A percentile compares a stretch with the other conserved stretches of the same genome.
These are phyloP conservation scores for Malassezia pachydermatis DNA, from an alignment of 1,284 basidiomycete species.

Conservation along the genomic window DNA sequence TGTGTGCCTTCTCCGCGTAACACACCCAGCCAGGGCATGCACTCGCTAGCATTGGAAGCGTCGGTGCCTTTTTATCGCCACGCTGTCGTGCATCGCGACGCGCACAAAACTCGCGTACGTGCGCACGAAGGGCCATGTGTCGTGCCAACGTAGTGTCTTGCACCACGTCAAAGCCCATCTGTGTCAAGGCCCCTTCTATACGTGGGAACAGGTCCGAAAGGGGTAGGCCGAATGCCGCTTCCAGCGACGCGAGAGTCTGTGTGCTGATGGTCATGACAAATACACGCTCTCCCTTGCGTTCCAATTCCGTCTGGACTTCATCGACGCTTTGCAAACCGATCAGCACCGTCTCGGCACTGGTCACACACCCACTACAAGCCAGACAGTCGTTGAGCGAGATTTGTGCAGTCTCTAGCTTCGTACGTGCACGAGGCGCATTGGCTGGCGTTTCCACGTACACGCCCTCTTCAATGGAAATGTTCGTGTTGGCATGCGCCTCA, in stretches of 20 bases:
- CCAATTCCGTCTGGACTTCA: conserved; percentile 60
- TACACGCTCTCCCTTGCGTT: conserved; percentile 12
- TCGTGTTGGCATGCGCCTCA: conserved; percentile 52
- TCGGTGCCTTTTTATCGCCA: conserved; percentile 21
- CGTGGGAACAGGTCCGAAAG: conserved; percentile 48
- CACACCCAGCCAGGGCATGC: conserved; percentile 99
- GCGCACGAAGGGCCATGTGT: conserved; percentile 72
- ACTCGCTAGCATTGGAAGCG: conserved; percentile 79
- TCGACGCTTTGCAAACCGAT: conserved; percentile 93
- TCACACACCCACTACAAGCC: conserved; percentile 92
- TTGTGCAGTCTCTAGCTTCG: conserved; percentile 56
- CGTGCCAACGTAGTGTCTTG: conserved; percentile 92
- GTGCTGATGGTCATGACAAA: conserved; percentile 56
- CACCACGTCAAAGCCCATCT: conserved; percentile 63
- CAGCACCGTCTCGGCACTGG: conserved; percentile 89
- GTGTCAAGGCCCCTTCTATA: conserved; percentile 50
- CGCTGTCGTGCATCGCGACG: conserved; percentile 18
- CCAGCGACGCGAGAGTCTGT: conserved; percentile 74
- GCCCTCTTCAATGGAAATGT: conserved; percentile 76
- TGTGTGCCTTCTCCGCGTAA: conserved; percentile 93
- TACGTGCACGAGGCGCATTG: conserved; percentile 21
- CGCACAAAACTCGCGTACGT: conserved; percentile 64
- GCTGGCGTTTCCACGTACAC: conserved; percentile 61
- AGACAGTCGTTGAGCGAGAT: conserved; percentile 92
- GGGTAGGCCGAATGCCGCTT: conserved; percentile 43